Evolutionary conservation across 257 asterid species (phyloP).

Genomic region (Echites panduratus): DNA sequence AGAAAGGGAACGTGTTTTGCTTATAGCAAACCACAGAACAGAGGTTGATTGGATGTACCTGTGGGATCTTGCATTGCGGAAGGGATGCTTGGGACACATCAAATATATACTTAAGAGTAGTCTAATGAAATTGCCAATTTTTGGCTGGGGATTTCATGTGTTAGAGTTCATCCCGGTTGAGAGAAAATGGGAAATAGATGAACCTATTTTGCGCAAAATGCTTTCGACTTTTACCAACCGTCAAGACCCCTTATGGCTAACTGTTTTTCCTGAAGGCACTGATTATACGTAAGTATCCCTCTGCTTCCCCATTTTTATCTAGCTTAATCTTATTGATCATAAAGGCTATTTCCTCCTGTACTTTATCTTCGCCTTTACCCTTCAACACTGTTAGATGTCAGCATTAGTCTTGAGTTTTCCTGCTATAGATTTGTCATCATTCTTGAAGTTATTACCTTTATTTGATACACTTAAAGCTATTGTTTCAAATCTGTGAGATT

Average conservation of each 20-base stretch:
- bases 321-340: background rate
- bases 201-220: conserved; percentile 40
- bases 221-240: conserved; percentile 46
- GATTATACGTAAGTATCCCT: conserved; percentile 62
- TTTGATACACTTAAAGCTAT: background rate
- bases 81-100: conserved; percentile 63
- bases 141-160: conserved; percentile 88
- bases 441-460: background rate
- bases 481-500: background rate
- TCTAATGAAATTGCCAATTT: conserved; percentile 77
- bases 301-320: conserved; percentile 3
- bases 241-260: conserved; percentile 75
- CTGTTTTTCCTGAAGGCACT: conserved; percentile 91
- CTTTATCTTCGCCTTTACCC: background rate
- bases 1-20: conserved; percentile 53
- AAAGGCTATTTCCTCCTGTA: background rate
- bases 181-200: conserved; percentile 85
- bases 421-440: background rate
- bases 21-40: conserved; percentile 82
- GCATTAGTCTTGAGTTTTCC: background rate
- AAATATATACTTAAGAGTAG: conserved; percentile 80
- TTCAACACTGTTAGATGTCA: background rate
- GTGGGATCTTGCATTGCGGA: conserved; percentile 88
- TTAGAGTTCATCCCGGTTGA: conserved; percentile 85
- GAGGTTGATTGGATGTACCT: conserved; percentile 97